Percentiles rank a stretch among this genome's conserved stretches.
Conservation (phyloP, 768 basidiomycete species). For the Pleurotus eryngii region DNA sequence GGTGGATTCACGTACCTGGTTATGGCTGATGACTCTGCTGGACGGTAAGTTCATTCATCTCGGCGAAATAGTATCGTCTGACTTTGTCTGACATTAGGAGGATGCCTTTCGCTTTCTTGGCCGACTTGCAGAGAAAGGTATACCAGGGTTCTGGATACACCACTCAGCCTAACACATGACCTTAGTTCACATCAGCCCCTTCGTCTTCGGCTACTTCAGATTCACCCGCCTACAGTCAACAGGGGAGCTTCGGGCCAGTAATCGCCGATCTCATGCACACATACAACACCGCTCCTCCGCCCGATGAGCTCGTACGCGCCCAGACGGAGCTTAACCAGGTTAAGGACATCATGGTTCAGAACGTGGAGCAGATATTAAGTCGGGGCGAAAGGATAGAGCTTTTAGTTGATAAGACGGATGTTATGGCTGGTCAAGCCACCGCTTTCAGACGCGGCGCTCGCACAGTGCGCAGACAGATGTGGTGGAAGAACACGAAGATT, state of each 20-base stretch:
- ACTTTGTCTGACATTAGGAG: slow-evolving; percentile 41
- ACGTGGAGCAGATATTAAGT: slow-evolving; percentile 93
- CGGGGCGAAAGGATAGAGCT: slow-evolving; percentile 95
- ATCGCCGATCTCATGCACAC: slow-evolving; percentile 78
- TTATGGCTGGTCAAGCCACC: slow-evolving; percentile 89
- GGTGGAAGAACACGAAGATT: slow-evolving; percentile 82
- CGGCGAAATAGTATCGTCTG: too few species aligned
- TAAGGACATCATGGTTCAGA: slow-evolving; percentile 98
- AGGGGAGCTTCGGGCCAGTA: slow-evolving; percentile 67
- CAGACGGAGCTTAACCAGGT: slow-evolving; percentile 87
- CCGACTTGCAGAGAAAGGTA: slow-evolving; percentile 80
- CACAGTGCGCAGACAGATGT: slow-evolving; percentile 80
- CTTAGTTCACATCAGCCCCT: slow-evolving; percentile 59
- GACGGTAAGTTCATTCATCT: slow-evolving; percentile 54
- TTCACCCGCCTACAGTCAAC: slow-evolving; percentile 57
- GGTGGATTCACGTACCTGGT: slow-evolving; percentile 85
- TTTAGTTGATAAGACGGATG: slow-evolving; percentile 95
- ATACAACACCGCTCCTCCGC: slow-evolving; percentile 85
- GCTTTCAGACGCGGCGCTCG: slow-evolving; percentile 90
- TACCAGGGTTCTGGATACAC: slow-evolving; percentile 11
- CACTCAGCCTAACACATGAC: slow-evolving; percentile 6
- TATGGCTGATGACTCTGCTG: slow-evolving; percentile 92
- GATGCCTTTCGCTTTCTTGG: slow-evolving; percentile 92
- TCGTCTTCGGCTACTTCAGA: slow-evolving; percentile 50
- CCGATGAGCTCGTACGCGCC: slow-evolving; percentile 86